Base-by-base conservation (phyloP, 148 eudicot genomes). In the Vaccinium vitisidaea region DNA sequence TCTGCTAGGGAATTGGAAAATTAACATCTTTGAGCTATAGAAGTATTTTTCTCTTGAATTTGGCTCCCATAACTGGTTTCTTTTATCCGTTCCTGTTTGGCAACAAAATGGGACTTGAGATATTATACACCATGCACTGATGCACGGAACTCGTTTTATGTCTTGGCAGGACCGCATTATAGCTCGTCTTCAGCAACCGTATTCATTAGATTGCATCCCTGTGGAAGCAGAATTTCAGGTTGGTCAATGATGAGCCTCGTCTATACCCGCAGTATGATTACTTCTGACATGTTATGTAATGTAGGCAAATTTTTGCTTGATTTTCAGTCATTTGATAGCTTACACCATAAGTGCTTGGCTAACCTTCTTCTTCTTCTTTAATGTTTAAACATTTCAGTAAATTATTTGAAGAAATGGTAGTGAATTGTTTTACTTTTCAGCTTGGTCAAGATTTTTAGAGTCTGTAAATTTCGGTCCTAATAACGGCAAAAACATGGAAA, bases 171-270 rank as follows among this genome's bases (percentile, higher is more conserved):
- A 96, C 86, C 93, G 99, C 25, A 96, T 96, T 39, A 94, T 96
- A 86, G 99, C 99, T 84, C 99, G 99, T 65, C 99, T 96, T 87
- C 99, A 96, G 83, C 99, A 96, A 87, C 99, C 99, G 56, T 96
- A 96, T 89, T 94, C 99, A 21, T 87, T 96, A 86, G 99, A 96
- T 85, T 96, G 99, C 89, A 96, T 96, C 89, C 99, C 99, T 0
- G 99, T 96, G 78, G 99, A 96, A 90, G 98, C 99, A 75, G 99
- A 96, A 91, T 96, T 89, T 88, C 99, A 96, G 98, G 99, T 96
- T 67, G 67, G 90, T 85, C 73, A 32, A 77, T 70, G 19, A 13
- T 39, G 30, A n/a, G 30, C 36, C 55, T 65, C 53, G 14, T 32
- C 46, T 2, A 48, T 81, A 32, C 25, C 32, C 32, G 19, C 75